These are phyloP conservation scores for Pezizomycotina sp. DNA, from an alignment of 2,329 filamentous ascomycete genomes.

Conservation along the genomic window DNA sequence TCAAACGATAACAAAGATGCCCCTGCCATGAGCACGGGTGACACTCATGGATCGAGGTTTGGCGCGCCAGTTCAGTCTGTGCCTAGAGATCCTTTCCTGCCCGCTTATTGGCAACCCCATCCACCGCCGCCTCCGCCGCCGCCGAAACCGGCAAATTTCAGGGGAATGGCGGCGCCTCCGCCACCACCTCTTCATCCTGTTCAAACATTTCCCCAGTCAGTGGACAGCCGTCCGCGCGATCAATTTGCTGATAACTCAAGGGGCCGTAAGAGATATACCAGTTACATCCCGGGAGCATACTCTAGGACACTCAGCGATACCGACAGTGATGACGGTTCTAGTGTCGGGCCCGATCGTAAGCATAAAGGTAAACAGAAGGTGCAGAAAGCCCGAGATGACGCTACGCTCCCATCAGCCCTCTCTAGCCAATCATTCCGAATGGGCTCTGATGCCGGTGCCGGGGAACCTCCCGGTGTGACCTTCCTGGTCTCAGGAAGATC, in stretches of 20 bases:
- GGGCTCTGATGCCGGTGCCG: conserved; percentile 3
- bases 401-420: no score
- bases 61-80: no score
- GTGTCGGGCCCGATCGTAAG: no score
- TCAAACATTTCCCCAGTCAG: conserved; percentile 5
- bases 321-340: conserved; percentile 17
- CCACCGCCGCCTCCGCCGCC: no score
- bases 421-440: no score
- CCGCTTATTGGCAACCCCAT: no score
- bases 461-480: conserved; percentile 8
- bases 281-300: conserved; percentile 10
- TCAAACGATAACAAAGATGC: no score
- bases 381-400: conserved; percentile 12
- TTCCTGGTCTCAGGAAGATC: conserved; percentile 11
- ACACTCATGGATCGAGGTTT: no score
- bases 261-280: conserved; percentile 9
- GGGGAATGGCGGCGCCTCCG: no score
- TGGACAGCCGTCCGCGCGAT: neutral
- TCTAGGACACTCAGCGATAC: conserved; percentile 7
- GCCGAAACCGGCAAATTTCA: no score
- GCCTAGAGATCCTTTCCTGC: no score
- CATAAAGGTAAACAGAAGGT: conserved; percentile 20
- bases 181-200: conserved; percentile 9
- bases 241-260: neutral
- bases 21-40: no score